Base-by-base conservation (phyloP, 2,329 filamentous ascomycete species). In the Bipolaris gigantea region DNA sequence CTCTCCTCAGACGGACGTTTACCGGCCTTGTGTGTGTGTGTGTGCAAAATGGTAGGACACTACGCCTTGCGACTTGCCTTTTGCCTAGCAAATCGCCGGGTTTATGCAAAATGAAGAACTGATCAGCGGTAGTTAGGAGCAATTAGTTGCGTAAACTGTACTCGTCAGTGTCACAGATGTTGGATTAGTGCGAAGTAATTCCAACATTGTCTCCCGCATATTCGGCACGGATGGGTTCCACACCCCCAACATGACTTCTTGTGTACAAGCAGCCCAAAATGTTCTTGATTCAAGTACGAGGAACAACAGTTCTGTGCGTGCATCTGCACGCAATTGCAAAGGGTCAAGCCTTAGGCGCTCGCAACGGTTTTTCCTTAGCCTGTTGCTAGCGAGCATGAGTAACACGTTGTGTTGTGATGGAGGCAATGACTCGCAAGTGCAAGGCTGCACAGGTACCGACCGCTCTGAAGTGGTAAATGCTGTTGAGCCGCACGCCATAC, bases 401-500 rank as follows among this genome's bases (percentile, higher is more conserved):
- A 15, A 21, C 13, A 25, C 15, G 21, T 40, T 10, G 6, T n/a
- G 33, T 53, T 48, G 36, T 19, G 21, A 36, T 53, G 36, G 55
- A 32, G 16, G 21, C 10, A 36, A 59, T 56, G 44, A 50, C 52
- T 58, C 53, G 56, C 7, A 35, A 57, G 34, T 35, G 50, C 55
- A 50, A 59, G 56, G 58, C 57, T 55, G 46, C 7, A 23, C 21
- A 11, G 21, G 19, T 51, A 38, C 43, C 25, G 16, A 38, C 43
- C 25, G 16, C 43, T 38, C 19, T 46, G 7, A 19, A 21, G 44
- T 50, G 53, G 51, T 21, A 33, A 49, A 53, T 39, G n/a, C 34
- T 40, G 23, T 52, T 23, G 8, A 56, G 50, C 59, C 52, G 49
- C 48, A 61, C 59, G 60, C 55, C 62, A 63, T 53, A 56, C 53